A percentile compares a stretch with the other conserved stretches of the same genome.
These are phyloP conservation scores for Mikania micrantha DNA, from an alignment of 129 eudicot species.

Conservation along the genomic window DNA sequence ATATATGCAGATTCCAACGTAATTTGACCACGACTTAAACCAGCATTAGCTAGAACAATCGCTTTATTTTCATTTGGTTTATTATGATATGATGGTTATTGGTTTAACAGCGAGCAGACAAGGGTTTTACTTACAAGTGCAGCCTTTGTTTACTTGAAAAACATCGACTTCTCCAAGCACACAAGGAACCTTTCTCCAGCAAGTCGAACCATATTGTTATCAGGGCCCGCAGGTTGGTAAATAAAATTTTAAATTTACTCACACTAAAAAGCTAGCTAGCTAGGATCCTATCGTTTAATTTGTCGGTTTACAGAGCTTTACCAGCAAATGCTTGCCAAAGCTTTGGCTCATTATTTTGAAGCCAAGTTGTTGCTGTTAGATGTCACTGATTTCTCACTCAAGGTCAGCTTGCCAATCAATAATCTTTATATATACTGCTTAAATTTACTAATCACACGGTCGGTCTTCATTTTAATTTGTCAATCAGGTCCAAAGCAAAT, in stretches of 20 bases:
- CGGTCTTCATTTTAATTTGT: conserved; percentile 5
- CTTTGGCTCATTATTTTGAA: conserved; percentile 82
- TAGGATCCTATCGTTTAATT: not conserved
- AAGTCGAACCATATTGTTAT: conserved; percentile 86
- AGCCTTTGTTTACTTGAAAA: conserved; percentile 74
- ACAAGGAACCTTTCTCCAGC: conserved; percentile 94
- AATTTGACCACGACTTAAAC: too few relatives aligned
- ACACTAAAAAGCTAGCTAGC: not conserved
- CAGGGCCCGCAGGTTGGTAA: conserved; percentile 83
- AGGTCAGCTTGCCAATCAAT: conserved; percentile 33
- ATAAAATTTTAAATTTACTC: not conserved
- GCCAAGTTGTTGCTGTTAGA: conserved; percentile 80
- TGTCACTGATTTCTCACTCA: conserved; percentile 66
- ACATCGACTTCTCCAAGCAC: conserved; percentile 63
- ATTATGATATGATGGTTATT: conserved; percentile 2
- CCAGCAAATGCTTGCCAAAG: conserved; percentile 96
- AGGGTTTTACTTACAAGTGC: conserved; percentile 82
- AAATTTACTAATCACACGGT: not conserved
- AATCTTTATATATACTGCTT: not conserved
- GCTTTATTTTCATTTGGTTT: not conserved
- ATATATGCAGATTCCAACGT: too few relatives aligned
- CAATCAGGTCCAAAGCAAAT: conserved; percentile 84
- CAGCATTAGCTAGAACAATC: not conserved
- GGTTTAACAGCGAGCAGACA: conserved; percentile 66
- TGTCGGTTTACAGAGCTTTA: conserved; percentile 46